Conservation (phyloP, 2,329 filamentous ascomycete genomes). For the Cryphonectria japonica region DNA sequence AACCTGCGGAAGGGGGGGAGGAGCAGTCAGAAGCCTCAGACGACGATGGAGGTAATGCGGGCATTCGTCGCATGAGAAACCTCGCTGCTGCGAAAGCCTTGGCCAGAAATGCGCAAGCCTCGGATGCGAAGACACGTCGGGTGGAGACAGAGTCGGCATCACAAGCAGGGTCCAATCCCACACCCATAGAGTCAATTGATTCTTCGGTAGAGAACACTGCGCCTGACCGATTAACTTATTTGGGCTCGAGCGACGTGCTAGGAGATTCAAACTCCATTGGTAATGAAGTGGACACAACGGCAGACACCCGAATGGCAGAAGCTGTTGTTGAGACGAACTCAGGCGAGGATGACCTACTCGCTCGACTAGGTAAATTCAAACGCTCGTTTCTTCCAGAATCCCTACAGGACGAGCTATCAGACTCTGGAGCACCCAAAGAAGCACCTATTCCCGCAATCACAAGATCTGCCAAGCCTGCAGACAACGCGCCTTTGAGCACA, state of each 20-base stretch:
- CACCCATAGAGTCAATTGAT: background rate
- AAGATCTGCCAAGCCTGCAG: conserved; percentile 38
- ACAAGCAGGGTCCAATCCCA: conserved; percentile 29
- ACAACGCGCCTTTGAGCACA: conserved; percentile 31
- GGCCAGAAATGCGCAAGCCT: conserved; percentile 33
- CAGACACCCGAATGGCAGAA: background rate
- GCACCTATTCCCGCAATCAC: conserved; percentile 41
- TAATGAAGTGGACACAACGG: conserved; percentile 10
- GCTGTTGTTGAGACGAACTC: background rate
- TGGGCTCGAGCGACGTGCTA: background rate
- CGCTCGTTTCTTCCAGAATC: conserved; percentile 24
- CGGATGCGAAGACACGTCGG: conserved; percentile 52
- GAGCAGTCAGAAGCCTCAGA: conserved; percentile 11
- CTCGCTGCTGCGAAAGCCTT: conserved; percentile 26
- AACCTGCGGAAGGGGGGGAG: background rate
- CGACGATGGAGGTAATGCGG: conserved; percentile 11
- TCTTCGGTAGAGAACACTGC: conserved; percentile 7
- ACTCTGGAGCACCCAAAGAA: conserved; percentile 30
- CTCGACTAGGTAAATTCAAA: conserved; percentile 23
- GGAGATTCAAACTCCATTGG: background rate
- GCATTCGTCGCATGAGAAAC: conserved; percentile 19
- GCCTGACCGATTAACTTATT: background rate
- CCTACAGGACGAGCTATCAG: conserved; percentile 28
- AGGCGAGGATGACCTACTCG: conserved; percentile 16
- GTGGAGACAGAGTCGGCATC: conserved; percentile 41